Evolutionary conservation across 495 filamentous ascomycete species (phyloP).

Genomic region (Aspergillus saccharolyticus): DNA sequence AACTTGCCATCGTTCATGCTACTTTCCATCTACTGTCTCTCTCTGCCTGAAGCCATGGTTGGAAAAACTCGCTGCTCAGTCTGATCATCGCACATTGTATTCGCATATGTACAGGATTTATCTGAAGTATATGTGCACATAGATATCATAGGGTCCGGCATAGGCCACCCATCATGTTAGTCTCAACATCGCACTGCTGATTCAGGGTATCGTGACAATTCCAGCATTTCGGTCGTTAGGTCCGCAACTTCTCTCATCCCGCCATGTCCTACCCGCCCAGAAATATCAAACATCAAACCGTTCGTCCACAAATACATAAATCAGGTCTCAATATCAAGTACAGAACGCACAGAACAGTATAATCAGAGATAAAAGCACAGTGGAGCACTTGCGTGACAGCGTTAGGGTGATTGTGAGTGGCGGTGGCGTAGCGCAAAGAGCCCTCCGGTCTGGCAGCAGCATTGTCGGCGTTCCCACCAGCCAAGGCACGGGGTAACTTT

Average conservation of each 20-base stretch:
- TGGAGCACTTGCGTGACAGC: constrained; percentile 5
- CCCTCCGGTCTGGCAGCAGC: background rate
- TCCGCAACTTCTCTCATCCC: background rate
- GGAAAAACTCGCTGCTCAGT: no score
- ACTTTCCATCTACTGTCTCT: no score
- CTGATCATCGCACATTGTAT: background rate
- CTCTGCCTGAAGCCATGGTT: no score
- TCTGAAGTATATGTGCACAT: background rate
- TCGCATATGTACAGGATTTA: background rate
- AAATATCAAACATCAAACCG: background rate
- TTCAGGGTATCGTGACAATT: constrained; percentile 5
- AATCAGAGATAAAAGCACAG: constrained; percentile 1
- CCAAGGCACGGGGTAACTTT: background rate
- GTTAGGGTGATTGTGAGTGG: background rate
- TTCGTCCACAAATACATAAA: constrained; percentile 4
- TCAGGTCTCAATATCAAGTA: constrained; percentile 7
- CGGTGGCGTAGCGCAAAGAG: background rate
- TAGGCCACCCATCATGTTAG: background rate
- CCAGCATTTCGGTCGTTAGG: constrained; percentile 1
- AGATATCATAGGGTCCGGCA: background rate
- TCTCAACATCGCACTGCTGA: background rate
- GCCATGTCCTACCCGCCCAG: background rate
- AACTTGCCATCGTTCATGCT: no score
- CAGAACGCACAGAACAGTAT: background rate
- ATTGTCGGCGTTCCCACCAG: background rate